phyloP scores from a whole-genome alignment of 306 rosid genomes.

The Inga oerstediana region DNA sequence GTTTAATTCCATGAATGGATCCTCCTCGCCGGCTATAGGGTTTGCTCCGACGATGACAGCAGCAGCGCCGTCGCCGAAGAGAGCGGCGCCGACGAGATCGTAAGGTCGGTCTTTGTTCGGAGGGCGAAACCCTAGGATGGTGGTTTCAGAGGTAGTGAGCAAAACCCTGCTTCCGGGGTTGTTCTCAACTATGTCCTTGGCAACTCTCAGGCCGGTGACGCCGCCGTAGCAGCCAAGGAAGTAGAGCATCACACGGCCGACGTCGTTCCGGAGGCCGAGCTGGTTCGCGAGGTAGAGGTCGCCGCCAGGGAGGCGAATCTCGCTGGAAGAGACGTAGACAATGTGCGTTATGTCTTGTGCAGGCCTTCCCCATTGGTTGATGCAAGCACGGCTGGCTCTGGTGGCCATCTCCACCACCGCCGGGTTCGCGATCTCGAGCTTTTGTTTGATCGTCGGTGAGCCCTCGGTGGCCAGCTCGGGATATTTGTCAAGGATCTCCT shows the following conservation, averaged over 20 bases:
- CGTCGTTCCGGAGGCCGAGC: slow-evolving; percentile 71
- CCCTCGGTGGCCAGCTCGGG: slow-evolving; percentile 92
- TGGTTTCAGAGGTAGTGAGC: slow-evolving; percentile 84
- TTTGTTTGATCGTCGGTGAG: slow-evolving; percentile 74
- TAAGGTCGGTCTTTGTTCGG: slow-evolving; percentile 84
- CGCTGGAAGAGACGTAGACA: slow-evolving; percentile 89
- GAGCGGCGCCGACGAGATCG: slow-evolving; percentile 98
- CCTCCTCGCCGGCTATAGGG: slow-evolving; percentile 42
- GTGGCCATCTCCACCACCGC: slow-evolving; percentile 91
- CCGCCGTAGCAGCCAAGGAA: slow-evolving; percentile 96
- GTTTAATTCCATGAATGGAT: slow-evolving; percentile 86
- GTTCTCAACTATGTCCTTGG: slow-evolving; percentile 96
- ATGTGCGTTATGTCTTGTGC: slow-evolving; percentile 78
- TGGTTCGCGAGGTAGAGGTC: slow-evolving; percentile 80
- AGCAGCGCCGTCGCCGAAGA: slow-evolving; percentile 94
- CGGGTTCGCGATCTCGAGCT: slow-evolving; percentile 84
- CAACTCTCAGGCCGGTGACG: slow-evolving; percentile 85
- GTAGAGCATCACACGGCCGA: slow-evolving; percentile 80
- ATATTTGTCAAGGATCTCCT: slow-evolving; percentile 86
- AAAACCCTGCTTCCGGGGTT: slow-evolving; percentile 83
- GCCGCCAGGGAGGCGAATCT: slow-evolving; percentile 87
- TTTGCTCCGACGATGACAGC: slow-evolving; percentile 79
- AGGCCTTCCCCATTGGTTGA: slow-evolving; percentile 89
- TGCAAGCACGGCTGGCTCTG: slow-evolving; percentile 79
- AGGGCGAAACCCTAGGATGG: slow-evolving; percentile 89